Conservation (phyloP, 371 early-diverging fungal genomes). For the Haplosporangium sp. region DNA sequence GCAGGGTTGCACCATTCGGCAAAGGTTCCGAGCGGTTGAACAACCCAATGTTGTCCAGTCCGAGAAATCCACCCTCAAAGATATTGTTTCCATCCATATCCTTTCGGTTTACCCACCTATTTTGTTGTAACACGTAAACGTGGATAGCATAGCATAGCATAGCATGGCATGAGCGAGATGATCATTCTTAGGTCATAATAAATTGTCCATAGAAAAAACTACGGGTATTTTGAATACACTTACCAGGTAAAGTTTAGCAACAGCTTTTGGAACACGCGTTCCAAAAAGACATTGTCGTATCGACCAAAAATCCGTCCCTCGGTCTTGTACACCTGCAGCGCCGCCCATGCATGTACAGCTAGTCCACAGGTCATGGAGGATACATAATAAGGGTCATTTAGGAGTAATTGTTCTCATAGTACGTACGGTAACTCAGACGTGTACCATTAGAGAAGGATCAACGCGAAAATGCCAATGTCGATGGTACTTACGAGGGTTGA, state of each 20-base stretch:
- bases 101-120: conserved; percentile 63
- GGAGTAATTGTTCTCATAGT: not conserved
- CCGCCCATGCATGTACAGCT: conserved; percentile 64
- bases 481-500: conserved; percentile 53
- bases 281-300: conserved; percentile 56
- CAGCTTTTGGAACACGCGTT: conserved; percentile 63
- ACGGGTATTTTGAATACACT: not conserved
- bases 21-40: conserved; percentile 61
- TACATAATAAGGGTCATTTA: not conserved
- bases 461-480: not conserved
- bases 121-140: not conserved
- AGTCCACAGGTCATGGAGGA: not conserved
- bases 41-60: conserved; percentile 62
- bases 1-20: conserved; percentile 56
- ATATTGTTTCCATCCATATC: conserved; percentile 58
- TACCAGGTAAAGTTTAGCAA: conserved; percentile 63
- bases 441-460: not conserved
- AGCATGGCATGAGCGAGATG: not conserved
- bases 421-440: not conserved
- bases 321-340: conserved; percentile 56
- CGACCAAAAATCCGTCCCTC: conserved; percentile 50
- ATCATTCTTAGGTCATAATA: not conserved
- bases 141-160: not conserved
- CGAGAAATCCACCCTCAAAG: conserved; percentile 62
- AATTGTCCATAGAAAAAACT: not conserved